Evolutionary conservation across 805 yeast species (phyloP), one percentile per base, ranked within the genome.

Genomic region (Isabelozyma gotoi): DNA sequence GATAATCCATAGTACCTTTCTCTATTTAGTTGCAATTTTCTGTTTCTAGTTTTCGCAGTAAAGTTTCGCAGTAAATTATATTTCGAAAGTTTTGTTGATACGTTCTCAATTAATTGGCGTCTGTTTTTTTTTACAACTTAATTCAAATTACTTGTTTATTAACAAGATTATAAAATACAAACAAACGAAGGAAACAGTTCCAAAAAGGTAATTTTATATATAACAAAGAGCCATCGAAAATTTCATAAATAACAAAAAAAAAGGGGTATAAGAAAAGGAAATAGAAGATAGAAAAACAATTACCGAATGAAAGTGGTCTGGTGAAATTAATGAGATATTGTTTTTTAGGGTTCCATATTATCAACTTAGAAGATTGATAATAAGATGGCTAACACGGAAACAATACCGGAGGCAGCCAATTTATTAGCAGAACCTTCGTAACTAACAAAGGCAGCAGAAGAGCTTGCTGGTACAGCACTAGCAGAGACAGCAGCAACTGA

Each of bases 401-500:
- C 27, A 14, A 32, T 19, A 7, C 33, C 38, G 19, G 39, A 27
- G 12, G 35, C 39, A 38, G 40, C 7, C 2, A 19, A 19, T 33
- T 7, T 11, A n/a, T 12, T 19, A 36, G 32, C 29, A n/a, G 39
- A 20, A 14, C 31, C 39, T 8, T 20, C 39, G 18, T n/a, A 12
- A 15, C 17, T 20, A 15, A n/a, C 12, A 12, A 20, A 12, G 15
- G 39, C 31, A 20, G 31, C 2, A 5, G 29, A 11, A n/a, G 5
- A 6, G 17, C 8, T n/a, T 4, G 31, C 18, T 15, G 32, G n/a
- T 18, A 35, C 35, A 21, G 33, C 36, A 20, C 34, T 17, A 16
- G 38, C 17, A 20, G 37, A 18, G 8, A 11, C 41, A n/a, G 37
- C 19, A 6, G 21, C 38, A 21, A 20, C 33, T 15, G 45, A 36